phyloP scores from a whole-genome alignment of 352 stramenopile species.

The Phytophthora pluvialis region DNA sequence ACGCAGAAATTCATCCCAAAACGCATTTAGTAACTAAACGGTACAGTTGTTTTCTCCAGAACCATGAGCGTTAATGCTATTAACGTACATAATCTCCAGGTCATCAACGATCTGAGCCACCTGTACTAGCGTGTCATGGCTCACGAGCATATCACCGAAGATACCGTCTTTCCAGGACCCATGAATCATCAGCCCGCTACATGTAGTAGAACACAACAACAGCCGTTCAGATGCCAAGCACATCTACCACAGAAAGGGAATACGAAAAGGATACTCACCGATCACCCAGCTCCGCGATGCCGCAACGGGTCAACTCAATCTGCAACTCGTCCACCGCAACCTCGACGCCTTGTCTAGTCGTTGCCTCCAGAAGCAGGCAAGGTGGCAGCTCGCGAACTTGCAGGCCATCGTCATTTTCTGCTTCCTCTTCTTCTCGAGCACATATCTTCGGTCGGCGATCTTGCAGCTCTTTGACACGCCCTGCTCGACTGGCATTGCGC shows the following conservation, averaged over 20 bases:
- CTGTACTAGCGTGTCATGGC: conserved; percentile 41
- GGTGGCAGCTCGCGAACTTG: conserved; percentile 38
- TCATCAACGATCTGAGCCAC: conserved; percentile 71
- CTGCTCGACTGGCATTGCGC: conserved; percentile 23
- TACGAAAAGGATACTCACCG: conserved; percentile 34
- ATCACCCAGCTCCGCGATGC: conserved; percentile 43
- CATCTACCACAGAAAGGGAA: neutral
- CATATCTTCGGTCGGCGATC: neutral
- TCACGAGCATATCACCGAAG: conserved; percentile 43
- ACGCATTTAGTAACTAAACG: neutral
- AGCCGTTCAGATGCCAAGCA: neutral
- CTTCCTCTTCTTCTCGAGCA: conserved; percentile 15
- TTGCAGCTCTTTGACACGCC: conserved; percentile 23
- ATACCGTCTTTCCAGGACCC: conserved; percentile 48
- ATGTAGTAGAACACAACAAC: conserved; percentile 6
- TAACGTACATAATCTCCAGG: conserved; percentile 71
- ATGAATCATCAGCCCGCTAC: conserved; percentile 65
- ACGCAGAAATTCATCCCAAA: neutral
- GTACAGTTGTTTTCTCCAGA: neutral
- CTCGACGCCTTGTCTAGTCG: conserved; percentile 63
- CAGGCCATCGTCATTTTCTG: conserved; percentile 33
- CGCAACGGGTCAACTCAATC: conserved; percentile 49
- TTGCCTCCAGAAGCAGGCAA: conserved; percentile 70
- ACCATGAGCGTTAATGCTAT: no score
- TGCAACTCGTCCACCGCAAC: conserved; percentile 67